phyloP scores from a whole-genome alignment of 805 yeast genomes.

The Pichia thaimueangensis region DNA sequence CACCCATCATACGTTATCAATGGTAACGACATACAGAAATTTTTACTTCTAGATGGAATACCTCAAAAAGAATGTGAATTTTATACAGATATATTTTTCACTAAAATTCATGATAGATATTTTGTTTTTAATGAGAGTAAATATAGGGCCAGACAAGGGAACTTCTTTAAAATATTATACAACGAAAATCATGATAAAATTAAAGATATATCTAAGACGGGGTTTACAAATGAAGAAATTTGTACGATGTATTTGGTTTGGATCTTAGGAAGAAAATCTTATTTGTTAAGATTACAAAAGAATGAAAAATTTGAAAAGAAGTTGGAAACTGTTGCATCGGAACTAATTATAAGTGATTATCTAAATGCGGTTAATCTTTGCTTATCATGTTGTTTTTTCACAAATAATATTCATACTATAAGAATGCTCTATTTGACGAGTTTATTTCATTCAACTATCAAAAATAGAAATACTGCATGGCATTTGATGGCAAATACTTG shows the following conservation, averaged over 20 bases:
- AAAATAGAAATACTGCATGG: conserved; percentile 35
- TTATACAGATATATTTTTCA: conserved; percentile 30
- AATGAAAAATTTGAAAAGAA: background rate
- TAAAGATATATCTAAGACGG: background rate
- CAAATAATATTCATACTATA: conserved; percentile 30
- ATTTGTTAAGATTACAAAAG: conserved; percentile 7
- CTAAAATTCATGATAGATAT: conserved; percentile 31
- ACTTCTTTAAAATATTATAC: conserved; percentile 24
- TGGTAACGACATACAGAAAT: conserved; percentile 6
- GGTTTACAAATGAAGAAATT: conserved; percentile 21
- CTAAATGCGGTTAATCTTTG: conserved; percentile 30
- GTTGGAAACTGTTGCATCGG: conserved; percentile 10
- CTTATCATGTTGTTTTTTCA: conserved; percentile 29
- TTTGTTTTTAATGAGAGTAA: conserved; percentile 29
- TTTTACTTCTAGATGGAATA: conserved; percentile 21
- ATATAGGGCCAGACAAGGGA: conserved; percentile 24
- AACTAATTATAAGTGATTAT: conserved; percentile 19
- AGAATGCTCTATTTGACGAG: conserved; percentile 31
- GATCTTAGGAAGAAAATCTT: conserved; percentile 24
- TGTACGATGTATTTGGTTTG: conserved; percentile 36
- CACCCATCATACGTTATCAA: background rate
- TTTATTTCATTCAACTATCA: conserved; percentile 29
- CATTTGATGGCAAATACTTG: conserved; percentile 32
- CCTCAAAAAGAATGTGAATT: conserved; percentile 23
- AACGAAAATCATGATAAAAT: background rate